Evolutionary conservation across 106 monocot genomes (phyloP), one percentile per base, ranked within the genome.

Genomic region (Phalaenopsis aphrodite): DNA sequence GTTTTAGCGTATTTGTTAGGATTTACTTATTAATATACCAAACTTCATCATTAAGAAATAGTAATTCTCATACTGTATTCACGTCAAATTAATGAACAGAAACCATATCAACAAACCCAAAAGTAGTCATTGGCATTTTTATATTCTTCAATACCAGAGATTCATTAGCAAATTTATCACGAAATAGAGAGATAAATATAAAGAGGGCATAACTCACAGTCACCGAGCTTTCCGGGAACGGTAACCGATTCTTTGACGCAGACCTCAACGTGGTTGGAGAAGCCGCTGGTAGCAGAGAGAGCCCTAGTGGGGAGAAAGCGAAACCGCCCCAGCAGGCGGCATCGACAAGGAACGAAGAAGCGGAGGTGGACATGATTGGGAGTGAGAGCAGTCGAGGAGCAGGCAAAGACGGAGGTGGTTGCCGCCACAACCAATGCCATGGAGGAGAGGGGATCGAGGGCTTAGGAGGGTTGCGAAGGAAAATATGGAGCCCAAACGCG

Each of bases 181-280:
- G 41, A 39, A 14, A 78, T 38, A 41, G 38, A 8, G 56, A 9
- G 2, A 41, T 5, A 41, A n/a, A 78, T 17, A 10, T 17, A 8
- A 52, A 8, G n/a, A 23, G 36, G 37, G 75, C 47, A 56, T 56
- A 42, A 1, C 75, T 87, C 65, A 87, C 87, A 87, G 37, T 87
- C 87, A 78, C 87, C 87, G 41, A 87, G 84, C 18, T 57, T 68
- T 18, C 56, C 77, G 23, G 87, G 87, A 58, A 87, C 72, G 18
- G 84, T 84, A 36, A 42, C 14, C 19, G 87, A 87, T 72, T 83
- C 87, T 74, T 87, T 87, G 81, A 73, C 87, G 65, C 84, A 87
- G 47, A 87, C 84, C 78, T 87, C 87, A 41, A 87, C 4, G 5
- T 71, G 79, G 30, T 10, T 0, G 49, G 11, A 42, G 74, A 45